Conservation (phyloP, 202 grass and related monocot species). For the Cymbopogon flexuosus region DNA sequence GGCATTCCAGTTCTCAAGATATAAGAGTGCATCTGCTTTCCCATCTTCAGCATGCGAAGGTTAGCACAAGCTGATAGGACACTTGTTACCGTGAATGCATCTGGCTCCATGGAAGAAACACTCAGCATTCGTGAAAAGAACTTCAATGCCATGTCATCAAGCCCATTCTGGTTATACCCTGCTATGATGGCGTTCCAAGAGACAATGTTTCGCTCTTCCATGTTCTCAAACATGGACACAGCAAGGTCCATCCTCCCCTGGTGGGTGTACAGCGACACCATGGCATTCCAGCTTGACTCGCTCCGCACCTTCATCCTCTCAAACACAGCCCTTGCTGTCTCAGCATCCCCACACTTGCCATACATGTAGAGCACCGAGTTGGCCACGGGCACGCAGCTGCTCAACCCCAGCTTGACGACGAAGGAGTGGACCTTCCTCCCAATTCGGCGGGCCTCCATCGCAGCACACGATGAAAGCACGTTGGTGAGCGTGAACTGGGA, state of each 20-base stretch:
- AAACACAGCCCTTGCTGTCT: constrained; percentile 53
- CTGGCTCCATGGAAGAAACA: constrained; percentile 31
- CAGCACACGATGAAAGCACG: constrained; percentile 59
- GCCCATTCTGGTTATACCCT: constrained; percentile 66
- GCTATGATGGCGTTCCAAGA: constrained; percentile 79
- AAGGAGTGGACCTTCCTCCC: constrained; percentile 69
- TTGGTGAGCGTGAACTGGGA: constrained; percentile 66
- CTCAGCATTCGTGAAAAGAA: constrained; percentile 57
- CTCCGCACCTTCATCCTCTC: constrained; percentile 50
- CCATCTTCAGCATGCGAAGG: constrained; percentile 45
- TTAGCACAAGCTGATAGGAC: constrained; percentile 67
- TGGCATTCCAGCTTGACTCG: constrained; percentile 65
- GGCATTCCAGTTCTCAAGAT: constrained; percentile 49
- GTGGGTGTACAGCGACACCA: constrained; percentile 57
- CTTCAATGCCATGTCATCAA: constrained; percentile 50
- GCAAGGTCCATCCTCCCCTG: constrained; percentile 64
- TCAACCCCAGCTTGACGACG: constrained; percentile 60
- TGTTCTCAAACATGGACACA: constrained; percentile 50
- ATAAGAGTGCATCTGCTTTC: constrained; percentile 66
- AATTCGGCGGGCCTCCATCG: neutral
- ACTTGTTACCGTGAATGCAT: constrained; percentile 60
- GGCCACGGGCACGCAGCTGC: constrained; percentile 44
- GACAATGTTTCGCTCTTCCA: constrained; percentile 53
- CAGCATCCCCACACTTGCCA: constrained; percentile 54
- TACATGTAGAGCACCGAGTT: constrained; percentile 89